These are phyloP conservation scores for Triangularia setosa DNA, from an alignment of 2,329 filamentous ascomycete species.

Conservation along the genomic window DNA sequence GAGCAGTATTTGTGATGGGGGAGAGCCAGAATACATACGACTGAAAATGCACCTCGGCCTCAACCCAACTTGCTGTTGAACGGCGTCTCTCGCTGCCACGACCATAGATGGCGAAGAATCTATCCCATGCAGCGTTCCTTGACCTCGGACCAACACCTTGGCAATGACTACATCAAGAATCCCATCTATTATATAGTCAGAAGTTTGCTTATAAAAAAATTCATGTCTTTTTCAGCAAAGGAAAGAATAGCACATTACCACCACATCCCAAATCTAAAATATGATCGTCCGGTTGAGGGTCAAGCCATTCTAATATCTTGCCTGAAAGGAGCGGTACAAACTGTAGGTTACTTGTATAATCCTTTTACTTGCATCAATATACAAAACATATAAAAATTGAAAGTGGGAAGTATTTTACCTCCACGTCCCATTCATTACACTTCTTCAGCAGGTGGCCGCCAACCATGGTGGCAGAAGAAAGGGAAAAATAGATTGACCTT, in stretches of 20 bases:
- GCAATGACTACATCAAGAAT: no score
- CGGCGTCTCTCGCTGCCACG: constrained; percentile 42
- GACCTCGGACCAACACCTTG: constrained; percentile 30
- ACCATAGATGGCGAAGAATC: constrained; percentile 61
- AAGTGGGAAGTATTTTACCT: no score
- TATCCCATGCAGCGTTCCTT: constrained; percentile 50
- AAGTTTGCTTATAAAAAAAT: constrained; percentile 30
- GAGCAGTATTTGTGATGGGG: background rate
- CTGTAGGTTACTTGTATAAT: constrained; percentile 56
- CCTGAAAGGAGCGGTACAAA: constrained; percentile 61
- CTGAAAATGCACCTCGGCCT: constrained; percentile 40
- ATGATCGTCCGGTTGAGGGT: constrained; percentile 53
- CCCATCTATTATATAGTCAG: constrained; percentile 31
- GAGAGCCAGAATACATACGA: constrained; percentile 30
- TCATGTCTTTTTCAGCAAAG: background rate
- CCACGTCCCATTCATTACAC: no score
- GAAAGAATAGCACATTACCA: constrained; percentile 40
- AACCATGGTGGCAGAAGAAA: no score
- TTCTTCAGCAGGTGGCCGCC: no score
- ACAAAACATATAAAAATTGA: no score
- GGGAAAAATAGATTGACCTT: no score
- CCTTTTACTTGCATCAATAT: constrained; percentile 35
- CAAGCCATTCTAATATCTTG: constrained; percentile 56
- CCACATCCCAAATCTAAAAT: constrained; percentile 64
- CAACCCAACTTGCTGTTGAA: constrained; percentile 28